These are phyloP conservation scores for Metrosideros polymorpha DNA, from an alignment of 441 rosid genomes.

Conservation along the genomic window DNA sequence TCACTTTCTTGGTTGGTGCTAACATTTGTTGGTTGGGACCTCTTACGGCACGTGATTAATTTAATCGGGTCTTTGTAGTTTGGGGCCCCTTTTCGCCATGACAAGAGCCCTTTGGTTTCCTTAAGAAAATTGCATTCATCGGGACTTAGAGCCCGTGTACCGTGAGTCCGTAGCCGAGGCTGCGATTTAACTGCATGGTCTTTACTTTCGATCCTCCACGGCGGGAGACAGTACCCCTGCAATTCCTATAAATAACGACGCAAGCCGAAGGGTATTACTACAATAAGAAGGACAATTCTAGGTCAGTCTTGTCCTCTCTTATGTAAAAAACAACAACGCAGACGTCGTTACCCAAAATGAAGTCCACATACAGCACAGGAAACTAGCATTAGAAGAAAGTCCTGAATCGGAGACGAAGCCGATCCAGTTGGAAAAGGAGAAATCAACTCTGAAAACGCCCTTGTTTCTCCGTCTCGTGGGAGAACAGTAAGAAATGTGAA, in stretches of 20 bases:
- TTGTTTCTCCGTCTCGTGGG: too few species aligned
- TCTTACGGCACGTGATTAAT: background rate
- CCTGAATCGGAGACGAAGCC: too few species aligned
- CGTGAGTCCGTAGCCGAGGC: background rate
- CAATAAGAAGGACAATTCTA: background rate
- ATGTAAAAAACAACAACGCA: too few species aligned
- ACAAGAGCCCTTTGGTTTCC: background rate
- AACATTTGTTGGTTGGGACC: background rate
- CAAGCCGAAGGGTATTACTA: background rate
- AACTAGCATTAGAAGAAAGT: background rate
- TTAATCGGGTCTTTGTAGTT: background rate
- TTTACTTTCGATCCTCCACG: background rate
- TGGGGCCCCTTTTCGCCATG: background rate
- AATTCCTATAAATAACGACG: background rate
- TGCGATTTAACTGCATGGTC: background rate
- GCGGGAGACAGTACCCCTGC: background rate
- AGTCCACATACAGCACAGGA: background rate
- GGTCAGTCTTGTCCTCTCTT: too few species aligned
- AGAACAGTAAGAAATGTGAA: too few species aligned
- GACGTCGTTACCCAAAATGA: background rate
- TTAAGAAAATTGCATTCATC: background rate
- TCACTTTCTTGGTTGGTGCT: background rate
- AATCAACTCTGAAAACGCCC: too few species aligned
- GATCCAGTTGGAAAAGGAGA: too few species aligned
- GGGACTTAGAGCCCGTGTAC: background rate